phyloP scores from a whole-genome alignment of 2,329 filamentous ascomycete species.

The Colletotrichum cereale region DNA sequence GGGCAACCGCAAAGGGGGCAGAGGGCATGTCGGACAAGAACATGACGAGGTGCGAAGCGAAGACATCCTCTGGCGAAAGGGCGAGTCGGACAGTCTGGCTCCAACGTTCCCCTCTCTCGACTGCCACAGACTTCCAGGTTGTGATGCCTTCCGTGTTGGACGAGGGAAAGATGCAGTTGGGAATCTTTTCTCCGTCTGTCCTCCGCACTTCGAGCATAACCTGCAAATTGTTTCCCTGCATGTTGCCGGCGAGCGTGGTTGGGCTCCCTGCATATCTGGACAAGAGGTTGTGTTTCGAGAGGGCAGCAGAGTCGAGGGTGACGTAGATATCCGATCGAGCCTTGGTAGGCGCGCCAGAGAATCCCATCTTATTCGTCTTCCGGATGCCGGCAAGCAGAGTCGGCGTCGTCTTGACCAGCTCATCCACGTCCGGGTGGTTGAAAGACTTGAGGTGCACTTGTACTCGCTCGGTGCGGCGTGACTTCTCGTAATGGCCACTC shows the following conservation, averaged over 20 bases:
- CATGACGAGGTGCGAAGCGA: constrained; percentile 87
- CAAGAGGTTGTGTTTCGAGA: constrained; percentile 80
- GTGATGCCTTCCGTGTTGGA: constrained; percentile 85
- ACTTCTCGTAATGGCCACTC: constrained; percentile 81
- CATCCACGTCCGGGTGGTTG: constrained; percentile 80
- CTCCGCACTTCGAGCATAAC: constrained; percentile 90
- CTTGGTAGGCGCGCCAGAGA: constrained; percentile 90
- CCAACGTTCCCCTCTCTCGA: constrained; percentile 86
- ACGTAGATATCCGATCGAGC: constrained; percentile 95
- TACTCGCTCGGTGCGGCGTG: constrained; percentile 78
- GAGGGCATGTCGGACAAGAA: constrained; percentile 88
- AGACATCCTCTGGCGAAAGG: constrained; percentile 83
- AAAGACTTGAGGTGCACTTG: constrained; percentile 86
- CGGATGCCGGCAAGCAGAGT: constrained; percentile 86
- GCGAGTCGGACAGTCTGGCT: constrained; percentile 87
- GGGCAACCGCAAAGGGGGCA: constrained; percentile 89
- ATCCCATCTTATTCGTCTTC: constrained; percentile 90
- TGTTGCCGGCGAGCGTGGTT: constrained; percentile 72
- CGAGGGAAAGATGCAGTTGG: constrained; percentile 87
- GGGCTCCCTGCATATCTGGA: constrained; percentile 80
- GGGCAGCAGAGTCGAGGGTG: constrained; percentile 82
- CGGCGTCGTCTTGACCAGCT: constrained; percentile 86
- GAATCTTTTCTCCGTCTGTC: constrained; percentile 82
- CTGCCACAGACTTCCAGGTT: constrained; percentile 88
- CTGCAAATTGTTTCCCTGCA: constrained; percentile 82